Evolutionary conservation across 345 rosid genomes (phyloP), one percentile per base, ranked within the genome.

Genomic region (Rhodomyrtus tomentosa): DNA sequence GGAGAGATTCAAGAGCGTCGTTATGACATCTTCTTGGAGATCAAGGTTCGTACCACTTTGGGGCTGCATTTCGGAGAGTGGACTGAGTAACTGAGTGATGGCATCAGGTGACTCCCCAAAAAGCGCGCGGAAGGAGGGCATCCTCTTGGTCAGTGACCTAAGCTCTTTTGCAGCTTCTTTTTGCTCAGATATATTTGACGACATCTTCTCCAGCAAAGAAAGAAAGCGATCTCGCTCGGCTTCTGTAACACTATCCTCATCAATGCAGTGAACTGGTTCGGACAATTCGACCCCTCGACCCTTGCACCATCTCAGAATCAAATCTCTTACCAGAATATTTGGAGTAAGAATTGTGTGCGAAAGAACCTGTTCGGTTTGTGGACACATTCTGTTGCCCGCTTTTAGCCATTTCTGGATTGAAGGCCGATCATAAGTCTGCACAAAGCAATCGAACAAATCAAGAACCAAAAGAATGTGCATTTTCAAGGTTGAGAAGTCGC

Each of bases 1-100:
- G 1, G 99, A 93, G 81, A 97, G 93, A 86, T 97, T 97, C 87
- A 97, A 82, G 27, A 97, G 88, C 3, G 98, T 95, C 5, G 99
- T 97, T 85, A 97, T 91, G 88, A 97, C 91, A 85, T 97, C 98
- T 89, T 97, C 99, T 82, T 95, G 98, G 82, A 97, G 92, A 84
- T 90, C 92, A 72, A 88, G 92, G 82, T 92, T 91, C 15, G 88
- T 85, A 56, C 82, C 88, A 85, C 82, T 86, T 21, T 40, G 84
- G 51, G 92, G 87, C 62, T 89, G 88, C 82, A 86, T 82, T 80
- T 85, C 87, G 0, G 92, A 86, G 38, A 95, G 92, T 3, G 98
- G 99, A 83, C 84, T 81, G 14, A 97, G 86, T 83, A 97, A 90
- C 48, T 90, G 93, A 18, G 95, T 89, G 86, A 97, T 91, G 56